Base-by-base conservation (phyloP, 2,329 filamentous ascomycete genomes). In the Orbilia oligospora region DNA sequence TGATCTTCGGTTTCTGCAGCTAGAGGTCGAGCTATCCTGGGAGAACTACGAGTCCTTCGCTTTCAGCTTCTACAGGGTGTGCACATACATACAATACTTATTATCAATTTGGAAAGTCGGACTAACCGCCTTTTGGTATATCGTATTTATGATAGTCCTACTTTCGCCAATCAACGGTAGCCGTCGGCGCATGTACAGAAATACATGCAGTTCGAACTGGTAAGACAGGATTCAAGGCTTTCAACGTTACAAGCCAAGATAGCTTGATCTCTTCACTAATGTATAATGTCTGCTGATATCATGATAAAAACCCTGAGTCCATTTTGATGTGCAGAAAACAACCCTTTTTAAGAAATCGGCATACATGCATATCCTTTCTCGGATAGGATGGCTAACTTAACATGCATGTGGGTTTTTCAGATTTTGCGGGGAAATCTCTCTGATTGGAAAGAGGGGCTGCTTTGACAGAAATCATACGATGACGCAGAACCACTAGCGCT, bases 1-100 rank as follows among this genome's bases (percentile, higher is more conserved):
- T 55, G 51, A 55, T 55, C 51, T 55, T 14, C 18, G 33, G 8
- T n/a, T 33, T 55, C 51, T 55, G 51, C 51, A 30, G 14, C 51
- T 55, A 55, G 51, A 55, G 22, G 18, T n/a, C n/a, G n/a, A n/a
- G n/a, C n/a, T n/a, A n/a, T n/a, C n/a, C n/a, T n/a, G 20, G 18
- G 44, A 18, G 27, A 30, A 30, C 27, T 24, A 30, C 51, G 24
- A 33, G 14, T 12, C 27, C 18, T 6, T 55, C 10, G 51, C 24
- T 18, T 55, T 55, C 16, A 6, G 18, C 24, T 55, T 16, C 24
- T 55, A 55, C 51, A 30, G 24, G 51, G 51, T n/a, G 27, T 55
- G 27, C 51, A 30, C 24, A 55, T 55, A 30, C 14, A 55, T 55
- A 55, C 5, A 30, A 33, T 33, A n/a, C 27, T n/a, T 55, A 55